A percentile compares a stretch with the other conserved stretches of the same genome.
Evolutionary conservation across 768 basidiomycete genomes (phyloP).

Genomic region (Hemileccinum impolitum): DNA sequence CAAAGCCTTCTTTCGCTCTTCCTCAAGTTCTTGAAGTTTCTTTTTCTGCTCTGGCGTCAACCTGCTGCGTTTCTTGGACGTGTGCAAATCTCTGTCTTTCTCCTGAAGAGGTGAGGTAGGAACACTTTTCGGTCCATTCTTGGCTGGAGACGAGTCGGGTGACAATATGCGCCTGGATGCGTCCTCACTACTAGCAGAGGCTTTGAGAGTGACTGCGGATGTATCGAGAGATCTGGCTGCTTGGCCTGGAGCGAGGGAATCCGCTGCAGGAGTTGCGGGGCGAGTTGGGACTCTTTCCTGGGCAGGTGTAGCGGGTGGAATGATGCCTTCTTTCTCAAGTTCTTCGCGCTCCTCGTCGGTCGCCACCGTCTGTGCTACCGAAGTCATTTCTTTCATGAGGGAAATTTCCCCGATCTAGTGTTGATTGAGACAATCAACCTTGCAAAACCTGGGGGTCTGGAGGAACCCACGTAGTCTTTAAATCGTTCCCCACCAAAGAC

Average conservation of each 20-base stretch:
- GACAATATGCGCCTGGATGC: conserved; percentile 13
- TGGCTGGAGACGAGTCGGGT: conserved; percentile 15
- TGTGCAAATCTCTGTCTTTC: conserved; percentile 39
- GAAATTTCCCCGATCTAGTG: conserved; percentile 92
- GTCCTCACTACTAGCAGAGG: conserved; percentile 18
- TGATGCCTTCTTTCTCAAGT: conserved; percentile 66
- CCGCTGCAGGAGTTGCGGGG: conserved; percentile 15
- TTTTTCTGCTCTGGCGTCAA: conserved; percentile 80
- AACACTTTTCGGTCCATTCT: conserved; percentile 21
- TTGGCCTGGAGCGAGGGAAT: conserved; percentile 7
- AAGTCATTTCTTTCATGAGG: conserved; percentile 91
- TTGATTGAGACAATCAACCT: conserved; percentile 1
- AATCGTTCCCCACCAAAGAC: conserved; percentile 96
- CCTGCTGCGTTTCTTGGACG: conserved; percentile 41
- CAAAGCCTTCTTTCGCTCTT: conserved; percentile 75
- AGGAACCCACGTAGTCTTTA: conserved; percentile 70
- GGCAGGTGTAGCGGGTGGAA: conserved; percentile 18
- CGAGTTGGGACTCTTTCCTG: conserved; percentile 15
- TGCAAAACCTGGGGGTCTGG: background rate
- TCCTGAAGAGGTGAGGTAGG: conserved; percentile 26
- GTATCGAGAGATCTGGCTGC: conserved; percentile 9
- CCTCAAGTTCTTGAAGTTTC: conserved; percentile 79
- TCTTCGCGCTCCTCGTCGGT: conserved; percentile 91
- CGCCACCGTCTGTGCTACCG: conserved; percentile 82
- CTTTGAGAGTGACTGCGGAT: conserved; percentile 16